These are phyloP conservation scores for Leccinellum rugosiceps DNA, from an alignment of 768 basidiomycete genomes.

Conservation along the genomic window DNA sequence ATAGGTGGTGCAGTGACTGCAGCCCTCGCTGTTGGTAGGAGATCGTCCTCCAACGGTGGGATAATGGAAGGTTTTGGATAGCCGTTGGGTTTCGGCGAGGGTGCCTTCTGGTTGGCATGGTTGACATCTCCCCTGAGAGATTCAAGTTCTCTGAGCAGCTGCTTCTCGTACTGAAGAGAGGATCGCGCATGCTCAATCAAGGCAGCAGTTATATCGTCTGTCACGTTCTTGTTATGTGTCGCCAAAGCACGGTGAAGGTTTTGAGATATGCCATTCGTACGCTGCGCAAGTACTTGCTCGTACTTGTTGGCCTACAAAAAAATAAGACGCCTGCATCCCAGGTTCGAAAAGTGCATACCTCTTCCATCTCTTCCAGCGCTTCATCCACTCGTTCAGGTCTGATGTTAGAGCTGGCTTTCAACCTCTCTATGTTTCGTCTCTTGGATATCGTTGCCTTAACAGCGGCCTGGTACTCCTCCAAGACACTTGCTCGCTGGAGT, in stretches of 20 bases:
- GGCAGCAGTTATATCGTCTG: constrained; percentile 87
- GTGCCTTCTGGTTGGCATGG: constrained; percentile 59
- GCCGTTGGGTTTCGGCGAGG: constrained; percentile 44
- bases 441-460: constrained; percentile 93
- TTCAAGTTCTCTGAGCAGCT: constrained; percentile 84
- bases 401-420: constrained; percentile 84
- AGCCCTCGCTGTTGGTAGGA: constrained; percentile 27
- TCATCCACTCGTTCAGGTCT: constrained; percentile 85
- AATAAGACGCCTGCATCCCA: constrained; percentile 5
- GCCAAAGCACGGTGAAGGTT: constrained; percentile 87
- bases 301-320: constrained; percentile 77
- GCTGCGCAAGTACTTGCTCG: constrained; percentile 77
- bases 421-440: constrained; percentile 83
- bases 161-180: constrained; percentile 88
- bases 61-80: constrained; percentile 60
- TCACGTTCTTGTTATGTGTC: constrained; percentile 80
- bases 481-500: constrained; percentile 80
- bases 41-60: constrained; percentile 62
- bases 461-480: constrained; percentile 93
- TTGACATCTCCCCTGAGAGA: constrained; percentile 73
- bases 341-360: constrained; percentile 46
- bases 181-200: constrained; percentile 92
- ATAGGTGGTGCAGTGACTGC: constrained; percentile 22
- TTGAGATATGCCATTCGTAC: constrained; percentile 91
- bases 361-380: constrained; percentile 88